Percentiles rank a stretch among this genome's conserved stretches.
phyloP scores from a whole-genome alignment of 495 filamentous ascomycete species.

The Penicillium soppii region DNA sequence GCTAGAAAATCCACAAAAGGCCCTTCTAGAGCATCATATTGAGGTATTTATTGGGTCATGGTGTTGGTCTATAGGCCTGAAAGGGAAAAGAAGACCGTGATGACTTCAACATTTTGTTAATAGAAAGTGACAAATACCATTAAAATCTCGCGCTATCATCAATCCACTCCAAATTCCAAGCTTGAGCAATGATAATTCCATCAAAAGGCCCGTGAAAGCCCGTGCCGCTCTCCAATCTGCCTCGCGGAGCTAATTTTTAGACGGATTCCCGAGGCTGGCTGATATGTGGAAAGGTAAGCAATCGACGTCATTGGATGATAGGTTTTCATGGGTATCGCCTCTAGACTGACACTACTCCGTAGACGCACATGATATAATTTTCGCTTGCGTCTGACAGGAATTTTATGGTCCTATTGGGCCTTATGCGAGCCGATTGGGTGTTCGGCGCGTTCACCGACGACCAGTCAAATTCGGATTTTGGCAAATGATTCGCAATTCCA shows the following conservation, averaged over 20 bases:
- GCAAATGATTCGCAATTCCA: slow-evolving; percentile 3
- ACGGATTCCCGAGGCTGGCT: background rate
- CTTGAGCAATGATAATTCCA: background rate
- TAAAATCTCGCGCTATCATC: background rate
- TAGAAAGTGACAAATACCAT: background rate
- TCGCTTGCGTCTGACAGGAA: slow-evolving; percentile 2
- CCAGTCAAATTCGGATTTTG: background rate
- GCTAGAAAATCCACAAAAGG: background rate
- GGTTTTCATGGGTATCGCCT: background rate
- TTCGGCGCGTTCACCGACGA: background rate
- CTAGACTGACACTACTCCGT: background rate
- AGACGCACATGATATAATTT: slow-evolving; percentile 4
- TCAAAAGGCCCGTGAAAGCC: background rate
- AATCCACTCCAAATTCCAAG: background rate
- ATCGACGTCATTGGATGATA: background rate
- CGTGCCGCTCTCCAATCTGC: background rate
- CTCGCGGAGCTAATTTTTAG: background rate
- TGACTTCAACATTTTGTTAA: background rate
- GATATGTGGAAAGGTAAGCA: background rate
- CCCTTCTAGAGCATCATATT: background rate
- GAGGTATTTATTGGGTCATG: no score
- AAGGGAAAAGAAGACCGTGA: no score
- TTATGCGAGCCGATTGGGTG: background rate
- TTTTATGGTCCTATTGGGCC: background rate
- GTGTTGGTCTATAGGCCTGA: no score